These are phyloP conservation scores for Backusella mclennaniae DNA, from an alignment of 192 early-diverging fungal species.

Conservation along the genomic window DNA sequence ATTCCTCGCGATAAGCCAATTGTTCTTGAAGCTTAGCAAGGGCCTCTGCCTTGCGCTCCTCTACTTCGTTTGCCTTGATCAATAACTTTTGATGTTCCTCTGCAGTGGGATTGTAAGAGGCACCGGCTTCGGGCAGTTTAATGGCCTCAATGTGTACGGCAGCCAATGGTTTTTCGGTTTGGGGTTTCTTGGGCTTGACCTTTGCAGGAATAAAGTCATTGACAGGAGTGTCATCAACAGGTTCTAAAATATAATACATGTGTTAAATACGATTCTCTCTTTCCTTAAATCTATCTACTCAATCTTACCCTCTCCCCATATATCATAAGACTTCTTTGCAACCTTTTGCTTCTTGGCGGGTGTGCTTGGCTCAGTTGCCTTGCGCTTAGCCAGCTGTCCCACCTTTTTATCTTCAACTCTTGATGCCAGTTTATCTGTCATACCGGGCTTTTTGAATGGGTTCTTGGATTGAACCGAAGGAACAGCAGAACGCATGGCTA, in stretches of 20 bases:
- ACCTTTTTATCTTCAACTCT: slow-evolving; percentile 40
- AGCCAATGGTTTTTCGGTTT: slow-evolving; percentile 44
- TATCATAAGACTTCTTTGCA: slow-evolving; percentile 49
- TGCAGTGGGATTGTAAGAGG: slow-evolving; percentile 88
- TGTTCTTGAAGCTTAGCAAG: slow-evolving; percentile 38
- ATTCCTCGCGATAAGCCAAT: slow-evolving; percentile 43
- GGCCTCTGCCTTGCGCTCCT: slow-evolving; percentile 42
- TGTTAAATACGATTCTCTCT: not conserved
- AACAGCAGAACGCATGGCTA: slow-evolving; percentile 70
- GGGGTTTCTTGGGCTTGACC: slow-evolving; percentile 37
- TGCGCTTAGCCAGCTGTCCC: slow-evolving; percentile 46
- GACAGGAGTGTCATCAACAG: not conserved
- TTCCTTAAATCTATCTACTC: not conserved
- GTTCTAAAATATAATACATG: not conserved
- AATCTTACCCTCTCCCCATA: slow-evolving; percentile 49
- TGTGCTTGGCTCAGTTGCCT: slow-evolving; percentile 9
- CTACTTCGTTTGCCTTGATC: slow-evolving; percentile 56
- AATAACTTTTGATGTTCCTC: slow-evolving; percentile 76
- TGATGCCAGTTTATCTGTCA: slow-evolving; percentile 24
- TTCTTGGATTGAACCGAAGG: slow-evolving; percentile 39
- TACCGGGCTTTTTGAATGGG: not conserved
- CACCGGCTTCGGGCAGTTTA: slow-evolving; percentile 74
- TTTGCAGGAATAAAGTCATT: not conserved
- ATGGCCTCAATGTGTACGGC: slow-evolving; percentile 60
- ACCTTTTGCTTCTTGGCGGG: slow-evolving; percentile 26